A percentile compares a stretch with the other conserved stretches of the same genome.
Evolutionary conservation across 805 yeast species (phyloP).

Genomic region (Kazachstania martiniae): DNA sequence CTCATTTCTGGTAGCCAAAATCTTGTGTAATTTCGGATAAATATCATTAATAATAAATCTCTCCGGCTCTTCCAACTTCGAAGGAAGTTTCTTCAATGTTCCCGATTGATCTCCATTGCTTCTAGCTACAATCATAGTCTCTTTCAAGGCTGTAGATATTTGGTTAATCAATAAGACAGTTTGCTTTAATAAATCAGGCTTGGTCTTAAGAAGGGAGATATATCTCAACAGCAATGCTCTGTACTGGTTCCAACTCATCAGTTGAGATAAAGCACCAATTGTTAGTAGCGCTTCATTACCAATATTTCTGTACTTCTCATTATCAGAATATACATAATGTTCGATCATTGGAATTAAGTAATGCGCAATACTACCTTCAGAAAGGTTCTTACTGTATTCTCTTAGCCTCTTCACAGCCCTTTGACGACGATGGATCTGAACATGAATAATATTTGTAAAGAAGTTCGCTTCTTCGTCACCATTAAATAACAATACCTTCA

Average conservation of each 20-base stretch:
- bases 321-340: slow-evolving; percentile 52
- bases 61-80: slow-evolving; percentile 30
- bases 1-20: slow-evolving; percentile 58
- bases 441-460: slow-evolving; percentile 65
- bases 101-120: slow-evolving; percentile 6
- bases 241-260: slow-evolving; percentile 70
- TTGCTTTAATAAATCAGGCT: slow-evolving; percentile 42
- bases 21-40: slow-evolving; percentile 49
- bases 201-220: slow-evolving; percentile 37
- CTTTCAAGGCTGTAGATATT: slow-evolving; percentile 39
- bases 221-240: slow-evolving; percentile 66
- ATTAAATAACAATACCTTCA: slow-evolving; percentile 50
- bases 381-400: slow-evolving; percentile 36
- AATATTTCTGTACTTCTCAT: slow-evolving; percentile 49
- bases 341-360: slow-evolving; percentile 80
- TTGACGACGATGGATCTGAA: slow-evolving; percentile 78
- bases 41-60: slow-evolving; percentile 44
- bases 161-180: slow-evolving; percentile 48
- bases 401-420: slow-evolving; percentile 64
- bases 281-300: slow-evolving; percentile 56
- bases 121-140: slow-evolving; percentile 24
- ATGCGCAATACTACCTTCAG: slow-evolving; percentile 56
- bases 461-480: slow-evolving; percentile 80
- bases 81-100: slow-evolving; percentile 29
- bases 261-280: slow-evolving; percentile 46